These are phyloP conservation scores for Nymphaea colorata DNA, from an alignment of 164 flowering plant species.

Conservation along the genomic window DNA sequence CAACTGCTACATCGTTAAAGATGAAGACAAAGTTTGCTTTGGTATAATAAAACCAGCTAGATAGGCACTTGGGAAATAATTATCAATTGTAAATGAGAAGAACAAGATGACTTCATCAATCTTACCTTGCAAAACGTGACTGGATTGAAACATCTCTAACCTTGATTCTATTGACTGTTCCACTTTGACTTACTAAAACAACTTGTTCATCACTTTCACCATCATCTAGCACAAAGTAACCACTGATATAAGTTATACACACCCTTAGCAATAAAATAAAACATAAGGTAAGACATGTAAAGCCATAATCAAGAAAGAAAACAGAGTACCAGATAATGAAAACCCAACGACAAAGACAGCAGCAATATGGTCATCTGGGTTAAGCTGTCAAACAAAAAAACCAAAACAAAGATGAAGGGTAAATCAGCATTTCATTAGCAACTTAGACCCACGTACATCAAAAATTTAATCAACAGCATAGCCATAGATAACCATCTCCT, in stretches of 20 bases:
- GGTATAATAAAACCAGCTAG: too few species aligned
- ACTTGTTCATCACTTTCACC: constrained; percentile 96
- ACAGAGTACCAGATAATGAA: constrained; percentile 45
- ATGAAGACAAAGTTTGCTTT: too few species aligned
- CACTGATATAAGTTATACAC: too few species aligned
- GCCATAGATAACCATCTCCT: too few species aligned
- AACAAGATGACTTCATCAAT: not conserved
- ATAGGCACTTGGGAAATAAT: too few species aligned
- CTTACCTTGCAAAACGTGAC: constrained; percentile 82
- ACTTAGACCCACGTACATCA: too few species aligned
- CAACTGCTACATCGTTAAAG: too few species aligned
- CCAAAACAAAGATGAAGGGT: not conserved
- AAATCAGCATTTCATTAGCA: not conserved
- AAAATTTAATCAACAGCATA: too few species aligned
- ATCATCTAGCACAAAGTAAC: constrained; percentile 35
- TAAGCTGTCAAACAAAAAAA: constrained; percentile 29
- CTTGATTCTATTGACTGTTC: constrained; percentile 89
- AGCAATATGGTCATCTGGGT: constrained; percentile 58
- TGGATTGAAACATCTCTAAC: constrained; percentile 87
- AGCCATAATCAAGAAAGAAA: not conserved
- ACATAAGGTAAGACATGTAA: not conserved
- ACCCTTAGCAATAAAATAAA: not conserved
- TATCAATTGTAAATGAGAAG: too few species aligned
- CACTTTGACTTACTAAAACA: constrained; percentile 93
- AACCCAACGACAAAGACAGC: constrained; percentile 87